Evolutionary conservation across 108 stramenopile genomes (phyloP).

Genomic region (Cyclostephanos tholiformis): DNA sequence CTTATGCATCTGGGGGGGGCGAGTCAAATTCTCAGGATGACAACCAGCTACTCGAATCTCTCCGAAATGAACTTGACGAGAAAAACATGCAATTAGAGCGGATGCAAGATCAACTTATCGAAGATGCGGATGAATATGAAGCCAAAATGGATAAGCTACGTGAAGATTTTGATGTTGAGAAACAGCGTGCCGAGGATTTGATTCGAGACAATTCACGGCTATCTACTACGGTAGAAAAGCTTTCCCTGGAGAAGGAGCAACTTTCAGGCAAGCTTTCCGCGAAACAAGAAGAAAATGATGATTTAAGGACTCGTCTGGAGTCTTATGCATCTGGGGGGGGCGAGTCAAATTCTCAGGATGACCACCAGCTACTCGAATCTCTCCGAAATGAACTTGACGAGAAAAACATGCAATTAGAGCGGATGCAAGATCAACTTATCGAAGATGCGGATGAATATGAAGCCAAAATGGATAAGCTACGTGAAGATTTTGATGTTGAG

Average conservation of each 20-base stretch:
- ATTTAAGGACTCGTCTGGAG: conserved; percentile 20
- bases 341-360: conserved; percentile 19
- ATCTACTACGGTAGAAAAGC: conserved; percentile 9
- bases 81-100: conserved; percentile 37
- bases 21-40: conserved; percentile 19
- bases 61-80: conserved; percentile 27
- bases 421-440: conserved; percentile 17
- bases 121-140: conserved; percentile 40
- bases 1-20: not conserved
- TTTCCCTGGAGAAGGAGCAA: conserved; percentile 33
- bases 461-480: conserved; percentile 32
- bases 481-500: conserved; percentile 34
- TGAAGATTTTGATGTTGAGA: conserved; percentile 37
- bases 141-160: conserved; percentile 29
- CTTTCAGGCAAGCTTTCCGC: conserved; percentile 12
- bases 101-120: conserved; percentile 22
- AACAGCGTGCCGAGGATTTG: conserved; percentile 18
- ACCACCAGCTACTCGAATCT: conserved; percentile 14
- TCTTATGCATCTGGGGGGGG: not conserved
- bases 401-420: conserved; percentile 38
- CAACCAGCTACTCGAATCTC: conserved; percentile 16
- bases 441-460: conserved; percentile 41
- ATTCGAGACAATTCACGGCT: not conserved
- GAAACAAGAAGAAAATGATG: conserved; percentile 30
- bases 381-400: conserved; percentile 28